Evolutionary conservation across 495 filamentous ascomycete species (phyloP), one percentile per base, ranked within the genome.

Genomic region (Penicillium canariense): DNA sequence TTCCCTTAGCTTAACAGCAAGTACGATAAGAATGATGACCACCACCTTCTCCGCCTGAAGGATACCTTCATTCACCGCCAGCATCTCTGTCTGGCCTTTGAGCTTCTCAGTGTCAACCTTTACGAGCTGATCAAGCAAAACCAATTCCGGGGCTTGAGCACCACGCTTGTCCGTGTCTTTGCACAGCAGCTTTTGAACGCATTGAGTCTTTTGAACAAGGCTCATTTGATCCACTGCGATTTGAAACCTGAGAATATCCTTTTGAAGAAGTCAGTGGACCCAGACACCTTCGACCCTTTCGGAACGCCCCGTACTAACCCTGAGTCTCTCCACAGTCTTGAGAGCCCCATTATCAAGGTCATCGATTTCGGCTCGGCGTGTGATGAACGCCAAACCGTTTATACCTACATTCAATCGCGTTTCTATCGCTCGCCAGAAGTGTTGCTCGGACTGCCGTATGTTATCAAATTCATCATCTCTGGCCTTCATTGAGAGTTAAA

Each of bases 91-190:
- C 81, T 99, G 46, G 94, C 96, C 44, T 99, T 99, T 66, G 95
- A 99, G 74, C 76, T 99, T 49, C 81, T 99, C 50, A 97, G 92
- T 63, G 95, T 99, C 59, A 99, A 99, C 64, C 72, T 99, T 47
- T 99, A 99, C 74, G 95, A 99, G 70, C 78, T 99, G 44, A 99
- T 99, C 72, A 99, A 99, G 73, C 95, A 99, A 67, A 99, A 99
- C 67, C 95, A 99, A 64, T 99, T 99, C 82, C 85, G 95, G 44
- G 95, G 95, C 28, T 70, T 99, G 39, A 97, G 95, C 74, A 99
- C 95, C 12, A 99, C 95, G 0, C 84, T 99, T 27, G 95, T 99
- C 9, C 86, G 95, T 45, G 95, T 99, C 20, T 99, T 99, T 76
- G 95, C 95, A 17, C 95, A 97, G 68, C 95, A 99, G 74, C 74